Evolutionary conservation across 2,329 filamentous ascomycete genomes (phyloP).

Genomic region (Septoria linicola): DNA sequence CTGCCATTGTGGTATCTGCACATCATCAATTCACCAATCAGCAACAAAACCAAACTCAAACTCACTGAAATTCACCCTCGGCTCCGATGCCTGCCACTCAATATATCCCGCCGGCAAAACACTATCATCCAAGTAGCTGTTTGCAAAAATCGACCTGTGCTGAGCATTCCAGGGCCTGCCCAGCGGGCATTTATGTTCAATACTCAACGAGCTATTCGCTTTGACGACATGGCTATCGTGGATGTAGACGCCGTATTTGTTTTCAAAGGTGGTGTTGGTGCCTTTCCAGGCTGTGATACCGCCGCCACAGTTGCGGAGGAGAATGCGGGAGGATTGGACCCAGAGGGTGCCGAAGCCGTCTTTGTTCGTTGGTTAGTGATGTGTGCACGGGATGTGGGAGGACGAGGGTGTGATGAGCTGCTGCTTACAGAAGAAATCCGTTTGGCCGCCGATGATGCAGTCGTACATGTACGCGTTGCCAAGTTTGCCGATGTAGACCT

Average conservation of each 20-base stretch:
- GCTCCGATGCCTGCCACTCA: slow-evolving; percentile 49
- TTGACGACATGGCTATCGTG: slow-evolving; percentile 55
- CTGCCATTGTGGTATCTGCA: slow-evolving; percentile 55
- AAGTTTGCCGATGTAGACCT: slow-evolving; percentile 65
- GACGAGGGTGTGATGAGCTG: too few species aligned
- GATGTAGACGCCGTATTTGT: slow-evolving; percentile 68
- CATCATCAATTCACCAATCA: too few species aligned
- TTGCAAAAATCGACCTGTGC: slow-evolving; percentile 58
- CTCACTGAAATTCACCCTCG: slow-evolving; percentile 39
- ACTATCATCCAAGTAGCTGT: slow-evolving; percentile 56
- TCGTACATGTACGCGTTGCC: slow-evolving; percentile 65
- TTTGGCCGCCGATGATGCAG: slow-evolving; percentile 62
- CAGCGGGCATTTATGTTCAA: slow-evolving; percentile 54
- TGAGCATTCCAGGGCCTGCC: slow-evolving; percentile 63
- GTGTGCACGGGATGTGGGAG: too few species aligned
- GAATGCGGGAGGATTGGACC: slow-evolving; percentile 55
- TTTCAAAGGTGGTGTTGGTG: slow-evolving; percentile 54
- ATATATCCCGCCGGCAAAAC: slow-evolving; percentile 58
- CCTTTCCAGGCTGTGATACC: slow-evolving; percentile 63
- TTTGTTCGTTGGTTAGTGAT: background rate
- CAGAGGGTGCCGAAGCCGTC: slow-evolving; percentile 60
- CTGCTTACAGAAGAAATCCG: slow-evolving; percentile 64
- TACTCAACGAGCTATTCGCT: slow-evolving; percentile 51
- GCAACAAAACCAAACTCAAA: slow-evolving; percentile 3
- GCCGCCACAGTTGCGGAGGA: slow-evolving; percentile 61